Conservation (phyloP, 306 rosid genomes). For the Pyrus bretschneideri region DNA sequence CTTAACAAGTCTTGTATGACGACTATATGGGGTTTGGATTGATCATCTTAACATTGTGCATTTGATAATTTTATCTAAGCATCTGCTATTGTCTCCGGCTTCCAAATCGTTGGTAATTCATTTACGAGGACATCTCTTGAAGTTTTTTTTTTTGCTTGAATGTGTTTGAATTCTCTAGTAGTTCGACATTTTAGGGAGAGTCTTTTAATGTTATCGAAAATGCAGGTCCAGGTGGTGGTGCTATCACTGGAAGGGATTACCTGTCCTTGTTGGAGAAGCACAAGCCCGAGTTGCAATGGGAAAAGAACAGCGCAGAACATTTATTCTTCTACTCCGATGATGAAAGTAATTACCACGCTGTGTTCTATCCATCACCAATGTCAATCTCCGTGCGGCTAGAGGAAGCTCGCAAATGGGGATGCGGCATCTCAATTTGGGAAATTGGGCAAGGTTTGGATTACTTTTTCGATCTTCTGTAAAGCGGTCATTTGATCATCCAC, state of each 20-base stretch:
- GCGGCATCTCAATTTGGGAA: conserved; percentile 96
- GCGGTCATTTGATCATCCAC: background rate
- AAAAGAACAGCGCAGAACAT: conserved; percentile 76
- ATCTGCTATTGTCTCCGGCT: background rate
- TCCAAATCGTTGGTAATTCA: background rate
- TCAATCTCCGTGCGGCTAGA: conserved; percentile 75
- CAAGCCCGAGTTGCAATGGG: conserved; percentile 73
- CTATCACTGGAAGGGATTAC: conserved; percentile 77
- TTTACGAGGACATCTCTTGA: background rate
- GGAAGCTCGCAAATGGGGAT: conserved; percentile 78
- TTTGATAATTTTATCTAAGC: background rate
- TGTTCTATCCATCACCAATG: conserved; percentile 77
- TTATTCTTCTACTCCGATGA: conserved; percentile 54
- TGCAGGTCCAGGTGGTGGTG: conserved; percentile 63
- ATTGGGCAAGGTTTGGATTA: conserved; percentile 98
- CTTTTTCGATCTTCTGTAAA: conserved; percentile 65
- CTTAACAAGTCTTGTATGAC: background rate
- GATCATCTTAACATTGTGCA: background rate
- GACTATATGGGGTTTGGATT: background rate
- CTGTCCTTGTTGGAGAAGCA: conserved; percentile 69
- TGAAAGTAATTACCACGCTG: conserved; percentile 53
- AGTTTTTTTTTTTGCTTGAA: background rate
- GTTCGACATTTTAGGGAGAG: background rate
- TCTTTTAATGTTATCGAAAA: background rate
- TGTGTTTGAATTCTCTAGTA: background rate